phyloP scores from a whole-genome alignment of 257 asterid species.

The Forsythia suspensa region DNA sequence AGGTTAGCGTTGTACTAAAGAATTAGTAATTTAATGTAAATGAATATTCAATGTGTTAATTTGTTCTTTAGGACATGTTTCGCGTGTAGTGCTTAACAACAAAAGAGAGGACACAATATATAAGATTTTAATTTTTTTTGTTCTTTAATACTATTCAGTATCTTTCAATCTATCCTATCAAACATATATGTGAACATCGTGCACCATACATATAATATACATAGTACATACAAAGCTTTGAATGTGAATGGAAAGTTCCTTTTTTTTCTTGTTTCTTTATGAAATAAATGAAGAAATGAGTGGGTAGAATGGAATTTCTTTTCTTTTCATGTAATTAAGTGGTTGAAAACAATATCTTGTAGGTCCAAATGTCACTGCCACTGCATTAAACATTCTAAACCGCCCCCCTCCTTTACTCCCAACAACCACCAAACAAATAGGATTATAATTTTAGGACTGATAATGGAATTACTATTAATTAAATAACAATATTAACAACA shows the following conservation, averaged over 20 bases:
- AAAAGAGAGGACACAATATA: too few species aligned
- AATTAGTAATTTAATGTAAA: too few species aligned
- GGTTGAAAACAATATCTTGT: slow-evolving; percentile 19
- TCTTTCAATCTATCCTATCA: not conserved
- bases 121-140: too few species aligned
- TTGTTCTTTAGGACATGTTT: not conserved
- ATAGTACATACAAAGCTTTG: not conserved
- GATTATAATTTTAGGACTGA: not conserved
- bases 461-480: not conserved
- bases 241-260: slow-evolving; percentile 13
- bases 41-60: not conserved
- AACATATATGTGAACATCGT: too few species aligned
- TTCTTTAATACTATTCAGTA: too few species aligned
- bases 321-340: slow-evolving; percentile 21
- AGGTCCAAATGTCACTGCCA: slow-evolving; percentile 14
- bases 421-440: too few species aligned
- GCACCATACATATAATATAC: too few species aligned
- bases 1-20: not conserved
- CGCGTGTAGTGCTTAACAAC: too few species aligned
- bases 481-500: too few species aligned
- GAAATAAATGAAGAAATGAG: slow-evolving; percentile 11
- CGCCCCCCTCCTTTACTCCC: too few species aligned
- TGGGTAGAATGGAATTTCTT: slow-evolving; percentile 25
- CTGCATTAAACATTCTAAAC: too few species aligned
- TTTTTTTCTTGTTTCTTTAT: not conserved